Percentiles rank a stretch among this genome's conserved stretches.
Conservation (phyloP, 2,329 filamentous ascomycete species). For the Paracorniculantispora psalliotae region DNA sequence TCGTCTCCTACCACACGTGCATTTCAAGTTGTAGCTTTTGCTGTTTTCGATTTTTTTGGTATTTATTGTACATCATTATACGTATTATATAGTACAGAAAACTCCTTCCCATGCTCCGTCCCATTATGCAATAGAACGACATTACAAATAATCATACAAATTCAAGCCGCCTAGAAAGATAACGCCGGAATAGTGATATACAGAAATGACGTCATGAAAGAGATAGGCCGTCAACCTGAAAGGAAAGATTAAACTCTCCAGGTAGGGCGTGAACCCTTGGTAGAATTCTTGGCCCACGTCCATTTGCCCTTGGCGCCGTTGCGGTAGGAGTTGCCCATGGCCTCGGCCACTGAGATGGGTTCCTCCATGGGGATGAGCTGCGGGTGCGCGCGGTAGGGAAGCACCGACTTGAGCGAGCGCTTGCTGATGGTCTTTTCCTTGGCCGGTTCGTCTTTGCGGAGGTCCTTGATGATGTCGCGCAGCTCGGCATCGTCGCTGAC, state of each 20-base stretch:
- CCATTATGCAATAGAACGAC: background rate
- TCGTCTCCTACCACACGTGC: no score
- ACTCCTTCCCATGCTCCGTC: background rate
- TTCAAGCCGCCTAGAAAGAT: background rate
- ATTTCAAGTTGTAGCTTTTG: background rate
- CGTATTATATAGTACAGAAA: background rate
- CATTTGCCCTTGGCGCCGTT: slow-evolving; percentile 21
- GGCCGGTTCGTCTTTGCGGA: slow-evolving; percentile 34
- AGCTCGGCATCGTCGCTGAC: slow-evolving; percentile 69
- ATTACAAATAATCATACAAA: background rate
- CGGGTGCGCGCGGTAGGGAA: slow-evolving; percentile 34
- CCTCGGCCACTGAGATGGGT: slow-evolving; percentile 32
- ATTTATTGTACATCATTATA: background rate
- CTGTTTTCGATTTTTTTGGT: background rate
- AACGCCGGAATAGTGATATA: background rate
- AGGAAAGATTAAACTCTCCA: slow-evolving; percentile 21
- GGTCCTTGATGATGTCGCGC: slow-evolving; percentile 61
- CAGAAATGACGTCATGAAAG: background rate
- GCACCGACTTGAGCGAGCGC: slow-evolving; percentile 24
- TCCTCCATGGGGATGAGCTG: slow-evolving; percentile 31
- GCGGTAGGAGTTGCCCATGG: slow-evolving; percentile 22
- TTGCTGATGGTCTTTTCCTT: slow-evolving; percentile 24
- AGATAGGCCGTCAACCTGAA: background rate
- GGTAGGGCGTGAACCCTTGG: slow-evolving; percentile 22
- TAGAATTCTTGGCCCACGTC: slow-evolving; percentile 21